Conservation (phyloP, 441 rosid genomes). For the Cnidoscolus chayamansa region DNA sequence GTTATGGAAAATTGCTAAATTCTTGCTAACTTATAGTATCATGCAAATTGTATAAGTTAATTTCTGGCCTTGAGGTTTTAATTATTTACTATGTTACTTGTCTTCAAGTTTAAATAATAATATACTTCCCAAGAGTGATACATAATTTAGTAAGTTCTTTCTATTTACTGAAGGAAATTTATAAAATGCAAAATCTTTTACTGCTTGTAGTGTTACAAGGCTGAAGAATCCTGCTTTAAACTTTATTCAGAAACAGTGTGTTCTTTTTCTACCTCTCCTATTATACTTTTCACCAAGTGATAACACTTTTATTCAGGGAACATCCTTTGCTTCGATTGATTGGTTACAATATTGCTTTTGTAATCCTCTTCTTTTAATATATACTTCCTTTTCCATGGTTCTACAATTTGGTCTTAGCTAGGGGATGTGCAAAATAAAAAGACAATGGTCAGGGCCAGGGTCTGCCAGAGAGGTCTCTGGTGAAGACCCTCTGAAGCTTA, state of each 20-base stretch:
- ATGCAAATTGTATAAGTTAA: not conserved
- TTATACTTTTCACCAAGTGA: not conserved
- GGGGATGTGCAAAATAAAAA: no score
- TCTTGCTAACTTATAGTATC: not conserved
- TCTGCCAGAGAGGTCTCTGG: no score
- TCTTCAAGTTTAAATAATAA: conserved; percentile 1
- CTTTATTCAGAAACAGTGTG: not conserved
- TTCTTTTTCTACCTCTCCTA: not conserved
- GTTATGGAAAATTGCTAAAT: conserved; percentile 8
- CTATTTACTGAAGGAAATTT: not conserved
- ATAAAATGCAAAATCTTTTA: no score
- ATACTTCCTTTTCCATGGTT: no score
- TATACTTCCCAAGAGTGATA: no score
- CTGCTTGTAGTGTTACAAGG: not conserved
- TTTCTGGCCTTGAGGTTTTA: not conserved
- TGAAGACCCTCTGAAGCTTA: no score
- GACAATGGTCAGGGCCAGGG: no score
- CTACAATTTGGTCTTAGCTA: no score
- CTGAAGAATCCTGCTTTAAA: not conserved
- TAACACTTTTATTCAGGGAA: not conserved
- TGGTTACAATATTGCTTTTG: not conserved
- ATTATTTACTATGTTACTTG: not conserved
- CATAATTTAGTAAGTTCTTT: not conserved
- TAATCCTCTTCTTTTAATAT: not conserved
- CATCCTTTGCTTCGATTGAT: not conserved